Conservation (phyloP, 106 monocot genomes). For the Dendrobium huoshanense region DNA sequence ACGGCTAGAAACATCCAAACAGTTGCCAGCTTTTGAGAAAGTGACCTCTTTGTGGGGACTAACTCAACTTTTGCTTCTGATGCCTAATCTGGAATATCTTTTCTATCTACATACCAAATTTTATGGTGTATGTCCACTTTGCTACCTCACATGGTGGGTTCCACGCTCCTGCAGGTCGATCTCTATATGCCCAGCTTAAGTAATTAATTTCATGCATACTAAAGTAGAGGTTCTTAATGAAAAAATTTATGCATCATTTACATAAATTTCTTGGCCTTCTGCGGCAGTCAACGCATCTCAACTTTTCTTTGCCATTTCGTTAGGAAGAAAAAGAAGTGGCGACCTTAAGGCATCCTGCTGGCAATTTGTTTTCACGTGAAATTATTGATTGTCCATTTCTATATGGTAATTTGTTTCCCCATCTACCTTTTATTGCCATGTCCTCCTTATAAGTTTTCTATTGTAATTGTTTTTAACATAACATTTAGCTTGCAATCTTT, state of each 20-base stretch:
- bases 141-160: conserved; percentile 3
- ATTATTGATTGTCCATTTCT: neutral
- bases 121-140: neutral
- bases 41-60: neutral
- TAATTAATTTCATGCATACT: neutral
- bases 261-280: neutral
- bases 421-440: neutral
- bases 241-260: neutral
- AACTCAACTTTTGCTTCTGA: neutral
- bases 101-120: neutral
- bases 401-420: neutral
- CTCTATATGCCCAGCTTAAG: neutral
- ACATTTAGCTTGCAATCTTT: neutral
- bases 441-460: neutral
- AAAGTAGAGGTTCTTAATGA: neutral
- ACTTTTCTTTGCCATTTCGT: neutral
- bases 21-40: neutral
- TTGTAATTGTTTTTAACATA: neutral
- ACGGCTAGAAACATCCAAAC: neutral
- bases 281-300: neutral
- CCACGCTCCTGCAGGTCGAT: neutral
- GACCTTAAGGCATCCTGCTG: neutral
- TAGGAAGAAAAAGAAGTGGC: neutral
- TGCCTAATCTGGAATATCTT: neutral
- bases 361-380: conserved; percentile 4